Evolutionary conservation across 805 yeast species (phyloP), one percentile per base, ranked within the genome.

Genomic region (Torulaspora gathmanii): DNA sequence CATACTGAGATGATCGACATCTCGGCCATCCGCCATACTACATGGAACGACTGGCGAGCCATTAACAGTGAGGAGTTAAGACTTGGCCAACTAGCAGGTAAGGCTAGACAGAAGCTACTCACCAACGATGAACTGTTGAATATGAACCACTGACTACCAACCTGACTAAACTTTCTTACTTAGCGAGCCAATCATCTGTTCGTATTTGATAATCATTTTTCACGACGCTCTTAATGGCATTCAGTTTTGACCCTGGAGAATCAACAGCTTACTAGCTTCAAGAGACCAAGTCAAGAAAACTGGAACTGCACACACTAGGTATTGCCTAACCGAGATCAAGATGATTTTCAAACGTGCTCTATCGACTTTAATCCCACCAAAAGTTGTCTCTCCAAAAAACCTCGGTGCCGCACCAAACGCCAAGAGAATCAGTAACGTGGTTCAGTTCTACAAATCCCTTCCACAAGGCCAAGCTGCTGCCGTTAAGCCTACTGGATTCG

Each of bases 351-450:
- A 86, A 83, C 90, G 99, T 75, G 83, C 83, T 61, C 79, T 91
- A 70, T 89, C 98, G 56, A 85, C 97, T 64, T 78, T 91, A 75
- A 90, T 91, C 67, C 99, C 99, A 61, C 99, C 99, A 70, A 91
- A 91, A 91, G 83, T 91, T 66, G 97, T 96, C 46, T 89, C 97
- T 52, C 93, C 96, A 37, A 79, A 83, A 84, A 90, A 88, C 84
- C 76, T 93, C 57, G 95, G 96, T 49, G 79, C 95, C 51, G 88
- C 89, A 74, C 96, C 97, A 64, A 85, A 91, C 62, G 98, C 98
- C 60, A 87, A 88, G 79, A 87, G 95, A 75, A 87, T 93, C 83
- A 83, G 87, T 57, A 86, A 86, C 69, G 95, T 91, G 62, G 97
- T 91, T 61, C 77, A 86, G 54, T 90, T 93, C 80, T 91, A 91